Base-by-base conservation (phyloP, 2,329 filamentous ascomycete species). In the Diplodia seriata region DNA sequence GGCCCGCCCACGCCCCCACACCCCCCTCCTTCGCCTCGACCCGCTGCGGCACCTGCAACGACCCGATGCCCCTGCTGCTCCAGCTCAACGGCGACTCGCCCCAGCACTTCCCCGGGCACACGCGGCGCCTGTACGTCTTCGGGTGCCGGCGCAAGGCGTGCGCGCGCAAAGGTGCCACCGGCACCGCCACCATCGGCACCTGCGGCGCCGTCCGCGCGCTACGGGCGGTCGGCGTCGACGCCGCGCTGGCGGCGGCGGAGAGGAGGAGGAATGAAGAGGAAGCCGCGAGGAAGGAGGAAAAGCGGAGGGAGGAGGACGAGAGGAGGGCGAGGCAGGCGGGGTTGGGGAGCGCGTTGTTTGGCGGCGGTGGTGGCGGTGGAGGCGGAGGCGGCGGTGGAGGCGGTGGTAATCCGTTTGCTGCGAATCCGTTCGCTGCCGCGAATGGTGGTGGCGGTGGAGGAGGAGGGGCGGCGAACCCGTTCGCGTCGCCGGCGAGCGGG, bases 41-140 rank as follows among this genome's bases (percentile, higher is more conserved):
- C 26, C 90, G 89, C 80, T 99, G 95, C 83, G 93, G 91, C 80
- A 86, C 91, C 71, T 99, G 95, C 87, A 91, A 93, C 72, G 87
- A 89, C 64, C 81, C 92, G 64, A 93, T 97, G 87, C 89, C 88
- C 1, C 85, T 98, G 12, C 86, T 99, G 3, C 86, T 99, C 56
- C 93, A 99, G 79, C 86, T 99, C 33, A 93, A 99, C 79, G 94
- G 89, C 74, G 93, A 97, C 76, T 85, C 98, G 3, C 94, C 93
- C 15, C 91, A 94, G 67, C 86, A 88, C 59, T 97, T 97, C 75
- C 91, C 93, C 1, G 89, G 90, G 67, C 92, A 98, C 79, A 93
- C 97, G 75, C 86, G 95, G 72, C 88, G 94, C 70, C 78, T 99
- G 20, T 98, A 97, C 75, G 84, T 99, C 14, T 93, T 97, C 78